Evolutionary conservation across 2,329 filamentous ascomycete genomes (phyloP).

Genomic region (Pseudocercospora pini-densiflorae): DNA sequence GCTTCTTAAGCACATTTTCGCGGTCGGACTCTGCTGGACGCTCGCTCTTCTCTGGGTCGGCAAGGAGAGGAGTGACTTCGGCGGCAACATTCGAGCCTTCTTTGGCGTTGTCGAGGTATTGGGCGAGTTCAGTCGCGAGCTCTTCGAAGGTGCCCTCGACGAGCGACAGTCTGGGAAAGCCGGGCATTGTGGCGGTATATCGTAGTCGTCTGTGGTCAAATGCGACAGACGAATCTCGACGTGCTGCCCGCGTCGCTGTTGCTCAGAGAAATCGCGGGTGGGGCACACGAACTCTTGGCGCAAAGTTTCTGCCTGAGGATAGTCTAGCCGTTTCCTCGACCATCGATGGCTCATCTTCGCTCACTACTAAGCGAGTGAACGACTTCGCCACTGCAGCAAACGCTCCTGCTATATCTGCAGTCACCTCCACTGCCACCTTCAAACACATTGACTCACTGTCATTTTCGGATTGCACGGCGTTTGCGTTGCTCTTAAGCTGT

Average conservation of each 20-base stretch:
- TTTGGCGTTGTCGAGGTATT: constrained; percentile 85
- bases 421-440: constrained; percentile 10
- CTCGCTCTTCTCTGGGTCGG: constrained; percentile 57
- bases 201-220: neutral
- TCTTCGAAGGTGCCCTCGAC: constrained; percentile 95
- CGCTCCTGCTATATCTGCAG: neutral
- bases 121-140: constrained; percentile 90
- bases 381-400: constrained; percentile 20
- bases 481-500: constrained; percentile 20
- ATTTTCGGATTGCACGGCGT: neutral
- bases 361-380: neutral
- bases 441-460: constrained; percentile 17
- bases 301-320: neutral
- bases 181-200: constrained; percentile 56
- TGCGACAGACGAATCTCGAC: neutral
- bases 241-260: neutral
- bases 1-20: constrained; percentile 85
- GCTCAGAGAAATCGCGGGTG: constrained; percentile 1
- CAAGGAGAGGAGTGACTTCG: constrained; percentile 72
- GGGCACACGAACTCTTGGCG: constrained; percentile 6
- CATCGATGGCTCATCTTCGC: constrained; percentile 1
- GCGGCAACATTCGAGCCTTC: constrained; percentile 60
- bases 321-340: neutral
- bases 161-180: constrained; percentile 65
- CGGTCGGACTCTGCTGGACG: constrained; percentile 62